Evolutionary conservation across 345 rosid genomes (phyloP), one percentile per base, ranked within the genome.

Genomic region (Salix suchowensis): DNA sequence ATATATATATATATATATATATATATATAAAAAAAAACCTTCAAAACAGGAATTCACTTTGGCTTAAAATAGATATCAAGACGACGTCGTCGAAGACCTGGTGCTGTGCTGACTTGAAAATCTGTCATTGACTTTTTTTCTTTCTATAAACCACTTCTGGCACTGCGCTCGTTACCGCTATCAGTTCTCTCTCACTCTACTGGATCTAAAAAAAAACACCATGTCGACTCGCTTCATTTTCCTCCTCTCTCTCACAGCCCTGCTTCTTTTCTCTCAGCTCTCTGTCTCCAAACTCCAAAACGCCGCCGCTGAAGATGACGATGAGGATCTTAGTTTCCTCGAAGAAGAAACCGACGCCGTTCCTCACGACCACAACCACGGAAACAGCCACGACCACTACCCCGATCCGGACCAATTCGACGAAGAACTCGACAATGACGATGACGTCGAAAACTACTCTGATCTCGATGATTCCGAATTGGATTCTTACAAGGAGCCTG

Each of bases 321-420:
- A 87, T 48, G 93, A 91, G 74, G 93, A 91, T 84, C 92, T 91
- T 85, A 87, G 92, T 81, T 93, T 93, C 86, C 98, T 93, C 74
- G 98, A 93, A 74, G 93, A 89, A 28, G 71, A 79, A 76, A 73
- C 70, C 32, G 83, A 73, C 54, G 85, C 76, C 73, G 34, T 54
- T 14, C 28, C 75, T 48, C 55, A 40, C 26, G 34, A 18, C 54
- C 55, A 40, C 26, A 24, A 18, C 54, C 82, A 70, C 65, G 94
- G 74, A 6, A 83, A 83, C 82, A 70, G 85, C 54, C 82, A 70
- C 65, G 94, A 77, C 7, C 84, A 84, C 84, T 83, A 81, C 86
- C 82, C 86, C 70, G 96, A 91, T 86, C 83, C 90, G 80, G 93
- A 89, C 16, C 89, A 79, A 48, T 77, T 82, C 14, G 98, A 37